Conservation (phyloP, 768 basidiomycete species). For the Mycena belliarum region DNA sequence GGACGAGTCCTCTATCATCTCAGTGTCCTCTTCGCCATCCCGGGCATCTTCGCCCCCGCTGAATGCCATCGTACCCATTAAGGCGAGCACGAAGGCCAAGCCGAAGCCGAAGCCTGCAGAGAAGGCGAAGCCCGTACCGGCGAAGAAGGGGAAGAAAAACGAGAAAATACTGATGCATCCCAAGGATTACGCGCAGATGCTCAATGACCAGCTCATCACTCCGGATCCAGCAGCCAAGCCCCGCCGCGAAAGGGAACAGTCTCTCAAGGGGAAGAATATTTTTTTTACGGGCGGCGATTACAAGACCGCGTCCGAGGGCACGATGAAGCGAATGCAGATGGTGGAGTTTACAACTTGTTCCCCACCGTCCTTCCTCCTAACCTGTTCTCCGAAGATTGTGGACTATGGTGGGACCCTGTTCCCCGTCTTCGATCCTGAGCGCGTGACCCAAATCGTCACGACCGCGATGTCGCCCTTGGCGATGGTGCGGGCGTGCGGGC, state of each 20-base stretch:
- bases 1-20: conserved; percentile 31
- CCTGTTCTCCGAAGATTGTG: conserved; percentile 48
- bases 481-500: conserved; percentile 40
- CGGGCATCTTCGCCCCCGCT: conserved; percentile 29
- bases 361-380: background rate
- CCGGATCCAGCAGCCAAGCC: conserved; percentile 22
- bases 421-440: conserved; percentile 53
- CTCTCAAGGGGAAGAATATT: conserved; percentile 55
- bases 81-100: conserved; percentile 23
- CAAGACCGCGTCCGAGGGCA: conserved; percentile 49
- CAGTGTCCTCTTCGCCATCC: conserved; percentile 16
- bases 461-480: conserved; percentile 26
- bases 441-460: conserved; percentile 70
- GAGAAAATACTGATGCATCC: conserved; percentile 51
- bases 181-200: conserved; percentile 52
- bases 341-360: conserved; percentile 45
- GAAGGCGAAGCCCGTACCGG: conserved; percentile 17
- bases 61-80: conserved; percentile 5
- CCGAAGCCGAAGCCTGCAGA: conserved; percentile 21
- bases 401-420: conserved; percentile 63
- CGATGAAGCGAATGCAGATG: conserved; percentile 58
- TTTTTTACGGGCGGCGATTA: conserved; percentile 64
- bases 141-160: conserved; percentile 26
- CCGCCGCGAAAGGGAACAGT: conserved; percentile 18
- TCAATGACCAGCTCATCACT: conserved; percentile 35